Evolutionary conservation across 148 eudicot species (phyloP).

Genomic region (Rhododendron griersonianum): DNA sequence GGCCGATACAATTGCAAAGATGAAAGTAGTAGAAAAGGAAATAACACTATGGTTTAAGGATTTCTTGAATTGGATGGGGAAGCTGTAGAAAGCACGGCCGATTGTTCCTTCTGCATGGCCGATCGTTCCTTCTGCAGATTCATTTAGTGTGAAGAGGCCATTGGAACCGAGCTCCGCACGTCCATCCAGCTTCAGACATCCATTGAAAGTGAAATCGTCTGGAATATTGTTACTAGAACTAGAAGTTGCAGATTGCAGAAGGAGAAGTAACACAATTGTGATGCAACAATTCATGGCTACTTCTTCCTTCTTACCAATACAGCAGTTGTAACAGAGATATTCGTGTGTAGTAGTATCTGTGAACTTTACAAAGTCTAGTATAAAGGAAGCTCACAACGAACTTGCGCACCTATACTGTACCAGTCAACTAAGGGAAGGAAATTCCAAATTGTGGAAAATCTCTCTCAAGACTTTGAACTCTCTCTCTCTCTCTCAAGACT

Average conservation of each 20-base stretch:
- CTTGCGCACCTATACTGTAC: too few species aligned
- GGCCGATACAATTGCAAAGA: not conserved
- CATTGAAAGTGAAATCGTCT: not conserved
- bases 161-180: not conserved
- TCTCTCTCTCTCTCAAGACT: too few species aligned
- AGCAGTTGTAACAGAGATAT: not conserved
- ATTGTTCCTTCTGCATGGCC: too few species aligned
- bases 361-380: too few species aligned
- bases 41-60: accelerated
- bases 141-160: not conserved
- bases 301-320: not conserved
- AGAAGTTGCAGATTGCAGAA: not conserved
- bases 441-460: too few species aligned
- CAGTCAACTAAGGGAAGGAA: too few species aligned
- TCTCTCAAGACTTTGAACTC: too few species aligned
- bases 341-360: too few species aligned
- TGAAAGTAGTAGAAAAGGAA: not conserved
- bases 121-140: too few species aligned
- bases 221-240: not conserved
- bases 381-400: too few species aligned
- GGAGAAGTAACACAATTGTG: not conserved
- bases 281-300: not conserved
- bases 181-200: not conserved
- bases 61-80: not conserved
- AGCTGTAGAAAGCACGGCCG: too few species aligned